A percentile compares a stretch with the other conserved stretches of the same genome.
These are phyloP conservation scores for Polytolypa hystricis DNA, from an alignment of 2,329 filamentous ascomycete species.

Conservation along the genomic window DNA sequence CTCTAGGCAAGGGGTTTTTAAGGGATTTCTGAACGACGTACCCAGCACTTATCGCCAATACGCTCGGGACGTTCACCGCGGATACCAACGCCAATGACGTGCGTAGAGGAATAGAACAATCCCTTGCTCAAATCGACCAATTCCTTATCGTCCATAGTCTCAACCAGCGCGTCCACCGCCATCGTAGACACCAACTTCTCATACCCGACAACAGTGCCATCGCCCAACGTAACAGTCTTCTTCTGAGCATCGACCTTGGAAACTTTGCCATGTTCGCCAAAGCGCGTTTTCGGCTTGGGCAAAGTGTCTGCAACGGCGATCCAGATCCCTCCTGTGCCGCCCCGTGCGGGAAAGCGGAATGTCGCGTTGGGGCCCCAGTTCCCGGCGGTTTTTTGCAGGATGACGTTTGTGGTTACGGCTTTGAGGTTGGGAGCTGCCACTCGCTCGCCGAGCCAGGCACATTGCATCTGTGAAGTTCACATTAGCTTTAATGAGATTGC, in stretches of 20 bases:
- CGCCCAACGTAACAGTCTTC: slow-evolving; percentile 70
- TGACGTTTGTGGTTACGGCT: slow-evolving; percentile 82
- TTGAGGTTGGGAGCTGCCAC: slow-evolving; percentile 95
- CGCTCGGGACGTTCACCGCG: slow-evolving; percentile 84
- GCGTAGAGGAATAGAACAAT: slow-evolving; percentile 92
- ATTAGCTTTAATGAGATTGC: background rate
- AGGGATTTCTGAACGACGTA: slow-evolving; percentile 31
- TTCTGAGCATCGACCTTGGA: slow-evolving; percentile 74
- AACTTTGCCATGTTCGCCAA: slow-evolving; percentile 75
- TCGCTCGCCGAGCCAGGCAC: slow-evolving; percentile 94
- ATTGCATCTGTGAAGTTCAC: slow-evolving; percentile 72
- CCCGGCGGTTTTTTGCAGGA: slow-evolving; percentile 89
- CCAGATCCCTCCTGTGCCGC: slow-evolving; percentile 98
- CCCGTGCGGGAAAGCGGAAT: slow-evolving; percentile 92
- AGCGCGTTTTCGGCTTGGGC: slow-evolving; percentile 81
- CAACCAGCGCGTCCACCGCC: slow-evolving; percentile 79
- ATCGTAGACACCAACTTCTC: slow-evolving; percentile 92
- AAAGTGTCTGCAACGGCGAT: slow-evolving; percentile 90
- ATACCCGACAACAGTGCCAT: slow-evolving; percentile 84
- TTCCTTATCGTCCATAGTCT: slow-evolving; percentile 79
- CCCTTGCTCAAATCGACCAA: slow-evolving; percentile 74
- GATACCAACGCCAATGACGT: slow-evolving; percentile 92
- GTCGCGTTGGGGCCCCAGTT: slow-evolving; percentile 98
- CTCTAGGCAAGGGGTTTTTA: background rate
- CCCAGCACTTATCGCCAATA: slow-evolving; percentile 99